phyloP scores from a whole-genome alignment of 2,329 filamentous ascomycete genomes.

The Remersonia thermophila region DNA sequence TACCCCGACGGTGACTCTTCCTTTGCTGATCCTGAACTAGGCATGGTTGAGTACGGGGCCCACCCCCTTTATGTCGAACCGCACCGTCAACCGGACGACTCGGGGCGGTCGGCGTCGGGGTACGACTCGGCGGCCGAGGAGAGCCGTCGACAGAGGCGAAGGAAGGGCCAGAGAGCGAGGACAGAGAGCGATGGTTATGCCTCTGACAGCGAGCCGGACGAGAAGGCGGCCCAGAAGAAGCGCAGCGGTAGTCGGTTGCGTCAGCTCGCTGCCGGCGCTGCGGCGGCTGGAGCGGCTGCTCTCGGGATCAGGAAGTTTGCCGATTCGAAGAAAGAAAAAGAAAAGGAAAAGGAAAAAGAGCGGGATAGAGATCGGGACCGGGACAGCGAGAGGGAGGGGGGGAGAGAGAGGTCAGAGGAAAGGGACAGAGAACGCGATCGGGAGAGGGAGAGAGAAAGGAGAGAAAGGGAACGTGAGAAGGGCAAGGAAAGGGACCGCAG shows the following conservation, averaged over 20 bases:
- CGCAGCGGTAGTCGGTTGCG: conserved; percentile 43
- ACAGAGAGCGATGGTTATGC: conserved; percentile 13
- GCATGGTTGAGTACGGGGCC: conserved; percentile 55
- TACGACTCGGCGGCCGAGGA: conserved; percentile 40
- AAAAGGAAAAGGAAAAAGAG: conserved; percentile 21
- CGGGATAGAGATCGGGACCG: conserved; percentile 17
- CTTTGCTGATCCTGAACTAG: conserved; percentile 52
- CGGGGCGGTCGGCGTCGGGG: conserved; percentile 12
- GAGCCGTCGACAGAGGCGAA: conserved; percentile 25
- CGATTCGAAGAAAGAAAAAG: conserved; percentile 26
- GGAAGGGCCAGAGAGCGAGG: conserved; percentile 23
- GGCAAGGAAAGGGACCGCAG: conserved; percentile 22
- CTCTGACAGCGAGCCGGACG: conserved; percentile 15
- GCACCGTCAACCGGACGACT: conserved; percentile 21
- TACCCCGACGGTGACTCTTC: conserved; percentile 24
- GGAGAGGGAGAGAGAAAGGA: conserved; percentile 16
- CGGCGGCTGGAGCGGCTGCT: conserved; percentile 47
- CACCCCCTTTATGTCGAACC: conserved; percentile 37
- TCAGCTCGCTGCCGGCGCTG: conserved; percentile 41
- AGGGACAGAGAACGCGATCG: conserved; percentile 20
- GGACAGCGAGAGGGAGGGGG: conserved; percentile 23
- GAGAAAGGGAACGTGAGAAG: conserved; percentile 15
- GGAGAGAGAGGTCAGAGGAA: conserved; percentile 22
- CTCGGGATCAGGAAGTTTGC: conserved; percentile 50
- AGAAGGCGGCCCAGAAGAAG: conserved; percentile 25